Evolutionary conservation across 1,139 yeast genomes (phyloP).

Genomic region (Taiozyma sp.): DNA sequence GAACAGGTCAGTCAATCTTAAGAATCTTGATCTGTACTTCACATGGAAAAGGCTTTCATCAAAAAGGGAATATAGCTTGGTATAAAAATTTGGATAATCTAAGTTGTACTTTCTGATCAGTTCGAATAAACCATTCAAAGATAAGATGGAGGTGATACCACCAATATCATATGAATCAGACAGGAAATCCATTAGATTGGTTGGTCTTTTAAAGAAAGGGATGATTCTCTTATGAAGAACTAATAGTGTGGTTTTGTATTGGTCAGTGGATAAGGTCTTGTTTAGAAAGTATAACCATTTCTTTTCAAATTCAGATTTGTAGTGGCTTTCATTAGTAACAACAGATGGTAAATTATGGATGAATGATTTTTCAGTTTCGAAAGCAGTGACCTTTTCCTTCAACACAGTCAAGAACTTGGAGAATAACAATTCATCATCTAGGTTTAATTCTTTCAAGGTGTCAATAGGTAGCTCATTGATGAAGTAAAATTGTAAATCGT

Average conservation of each 20-base stretch:
- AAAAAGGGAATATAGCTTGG: conserved; percentile 73
- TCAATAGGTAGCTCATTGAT: conserved; percentile 35
- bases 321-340: conserved; percentile 50
- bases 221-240: conserved; percentile 80
- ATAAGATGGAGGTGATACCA: conserved; percentile 68
- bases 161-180: conserved; percentile 78
- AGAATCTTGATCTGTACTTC: conserved; percentile 78
- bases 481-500: conserved; percentile 67
- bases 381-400: conserved; percentile 27
- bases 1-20: conserved; percentile 82
- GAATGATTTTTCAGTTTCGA: conserved; percentile 27
- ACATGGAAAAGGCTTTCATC: conserved; percentile 73
- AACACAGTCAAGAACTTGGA: conserved; percentile 33
- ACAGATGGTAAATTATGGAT: conserved; percentile 46
- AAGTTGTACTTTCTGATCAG: conserved; percentile 77
- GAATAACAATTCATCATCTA: conserved; percentile 15
- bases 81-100: conserved; percentile 89
- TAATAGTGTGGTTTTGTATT: conserved; percentile 63
- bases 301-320: conserved; percentile 64
- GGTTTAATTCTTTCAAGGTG: conserved; percentile 11
- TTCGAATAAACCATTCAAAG: conserved; percentile 84
- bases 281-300: conserved; percentile 56
- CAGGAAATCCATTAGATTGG: conserved; percentile 84
- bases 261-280: conserved; percentile 39
- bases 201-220: conserved; percentile 77